Conservation (phyloP, 257 asterid genomes). For the Jasminum sambac region DNA sequence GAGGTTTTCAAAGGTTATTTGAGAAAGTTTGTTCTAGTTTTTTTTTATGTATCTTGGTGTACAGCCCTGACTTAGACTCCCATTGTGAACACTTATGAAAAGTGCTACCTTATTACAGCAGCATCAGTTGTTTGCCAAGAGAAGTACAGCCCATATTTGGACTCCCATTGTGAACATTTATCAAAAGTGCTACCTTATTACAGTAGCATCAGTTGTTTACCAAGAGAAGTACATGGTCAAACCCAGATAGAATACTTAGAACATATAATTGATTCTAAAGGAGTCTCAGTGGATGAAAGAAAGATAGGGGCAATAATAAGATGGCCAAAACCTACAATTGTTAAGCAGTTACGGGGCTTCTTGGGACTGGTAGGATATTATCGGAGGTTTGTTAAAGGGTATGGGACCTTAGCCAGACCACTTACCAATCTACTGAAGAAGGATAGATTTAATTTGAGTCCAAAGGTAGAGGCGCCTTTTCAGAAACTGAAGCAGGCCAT, state of each 20-base stretch:
- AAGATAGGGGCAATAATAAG: background rate
- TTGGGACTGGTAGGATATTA: conserved; percentile 25
- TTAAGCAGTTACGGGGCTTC: conserved; percentile 9
- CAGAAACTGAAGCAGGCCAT: conserved; percentile 11
- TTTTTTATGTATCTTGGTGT: too few species aligned
- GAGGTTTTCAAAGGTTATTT: background rate
- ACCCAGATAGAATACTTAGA: conserved; percentile 7
- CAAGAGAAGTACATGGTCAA: background rate
- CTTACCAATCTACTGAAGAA: background rate
- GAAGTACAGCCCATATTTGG: conserved; percentile 9
- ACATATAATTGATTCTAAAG: conserved; percentile 24
- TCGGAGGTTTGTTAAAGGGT: background rate
- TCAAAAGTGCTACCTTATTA: background rate
- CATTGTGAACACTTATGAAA: background rate
- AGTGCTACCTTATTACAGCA: background rate
- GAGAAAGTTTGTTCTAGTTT: too few species aligned
- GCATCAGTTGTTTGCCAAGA: background rate
- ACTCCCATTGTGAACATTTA: background rate
- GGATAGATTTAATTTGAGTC: background rate
- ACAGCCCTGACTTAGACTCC: background rate
- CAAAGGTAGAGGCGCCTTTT: too few species aligned
- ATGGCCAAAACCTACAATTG: conserved; percentile 14
- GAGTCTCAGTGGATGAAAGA: too few species aligned
- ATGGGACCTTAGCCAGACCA: background rate
- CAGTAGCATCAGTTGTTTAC: background rate